Base-by-base conservation (phyloP, 148 eudicot genomes). In the Rhododendron mucronatum region DNA sequence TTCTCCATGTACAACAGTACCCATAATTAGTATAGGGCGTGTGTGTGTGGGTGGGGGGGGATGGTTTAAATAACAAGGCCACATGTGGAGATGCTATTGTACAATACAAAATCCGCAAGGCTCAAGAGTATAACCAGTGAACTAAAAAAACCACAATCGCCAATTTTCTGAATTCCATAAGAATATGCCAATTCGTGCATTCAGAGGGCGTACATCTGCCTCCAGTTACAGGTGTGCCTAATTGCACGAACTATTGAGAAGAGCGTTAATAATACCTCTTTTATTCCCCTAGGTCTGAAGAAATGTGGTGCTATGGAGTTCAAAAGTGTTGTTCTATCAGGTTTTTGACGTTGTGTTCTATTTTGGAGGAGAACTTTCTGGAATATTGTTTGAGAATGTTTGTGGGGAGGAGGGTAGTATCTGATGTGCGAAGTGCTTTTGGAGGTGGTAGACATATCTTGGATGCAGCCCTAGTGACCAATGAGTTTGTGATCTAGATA, bases 221-320 rank as follows among this genome's bases (percentile, higher is more conserved):
- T 63, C 30, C 26, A 3, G 28, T 3, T 35, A 28, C 28, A 26
- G 11, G 15, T 26, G 74, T 67, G 15, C 12, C 16, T 67, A 67
- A 67, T 10, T 26, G 74, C 74, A 67, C 26, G 35, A 67, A 28
- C 5, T 2, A 2, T 11, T 28, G 74, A 26, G 74, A 67, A 12
- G n/a, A 16, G 78, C 41, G 21, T 4, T 33, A 37, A 6, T 18
- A 2, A 6, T 18, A 2, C 78, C 45, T 74, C 45, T 74, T 74
- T 74, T 74, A 71, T 74, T 74, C 11, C 78, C 20, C 23, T 37
- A 74, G 21, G 16, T 74, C 45, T 8, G 23, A 74, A 74, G 41
- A 74, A 74, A 74, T 39, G 45, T 74, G 45, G 78, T 74, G 78
- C 78, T 37, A 74, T 74, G 78, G 78, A 37, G 44, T 74, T 16